A percentile compares a stretch with the other conserved stretches of the same genome.
phyloP scores from a whole-genome alignment of 2,329 filamentous ascomycete genomes.

The Cladosporium sp. region DNA sequence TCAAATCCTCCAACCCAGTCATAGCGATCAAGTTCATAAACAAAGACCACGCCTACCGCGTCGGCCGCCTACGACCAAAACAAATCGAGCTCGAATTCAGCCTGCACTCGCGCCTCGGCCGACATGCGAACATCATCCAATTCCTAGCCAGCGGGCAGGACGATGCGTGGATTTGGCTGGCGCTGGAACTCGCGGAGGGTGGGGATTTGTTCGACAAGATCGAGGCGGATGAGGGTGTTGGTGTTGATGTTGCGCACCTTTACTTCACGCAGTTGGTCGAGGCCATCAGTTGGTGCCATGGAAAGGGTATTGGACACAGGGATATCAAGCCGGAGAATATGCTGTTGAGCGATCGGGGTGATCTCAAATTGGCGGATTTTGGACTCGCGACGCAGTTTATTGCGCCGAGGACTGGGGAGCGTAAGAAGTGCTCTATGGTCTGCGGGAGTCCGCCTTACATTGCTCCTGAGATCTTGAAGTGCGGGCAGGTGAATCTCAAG shows the following conservation, averaged over 20 bases:
- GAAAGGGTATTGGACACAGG: slow-evolving; percentile 88
- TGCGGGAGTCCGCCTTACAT: slow-evolving; percentile 97
- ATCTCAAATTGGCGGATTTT: slow-evolving; percentile 94
- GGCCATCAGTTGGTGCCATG: slow-evolving; percentile 92
- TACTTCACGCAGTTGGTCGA: slow-evolving; percentile 91
- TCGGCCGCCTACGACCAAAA: slow-evolving; percentile 81
- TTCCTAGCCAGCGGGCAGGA: slow-evolving; percentile 89
- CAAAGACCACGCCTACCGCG: slow-evolving; percentile 85
- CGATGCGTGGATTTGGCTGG: slow-evolving; percentile 86
- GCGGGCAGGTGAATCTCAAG: slow-evolving; percentile 43
- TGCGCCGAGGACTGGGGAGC: slow-evolving; percentile 66
- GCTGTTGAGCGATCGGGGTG: slow-evolving; percentile 74
- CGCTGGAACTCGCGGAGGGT: slow-evolving; percentile 93
- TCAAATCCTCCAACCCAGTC: slow-evolving; percentile 63
- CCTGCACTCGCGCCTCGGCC: slow-evolving; percentile 73
- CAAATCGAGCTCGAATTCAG: slow-evolving; percentile 90
- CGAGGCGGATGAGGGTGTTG: slow-evolving; percentile 92
- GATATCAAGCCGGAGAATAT: slow-evolving; percentile 81
- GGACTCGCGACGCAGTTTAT: slow-evolving; percentile 91
- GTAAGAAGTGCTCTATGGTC: slow-evolving; percentile 78
- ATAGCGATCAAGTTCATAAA: slow-evolving; percentile 99
- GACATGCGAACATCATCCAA: slow-evolving; percentile 89
- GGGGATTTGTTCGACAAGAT: slow-evolving; percentile 99
- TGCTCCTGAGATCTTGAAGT: slow-evolving; percentile 75
- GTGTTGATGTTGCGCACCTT: slow-evolving; percentile 88